Base-by-base conservation (phyloP, 2,329 filamentous ascomycete species). In the Zasmidium angulare region DNA sequence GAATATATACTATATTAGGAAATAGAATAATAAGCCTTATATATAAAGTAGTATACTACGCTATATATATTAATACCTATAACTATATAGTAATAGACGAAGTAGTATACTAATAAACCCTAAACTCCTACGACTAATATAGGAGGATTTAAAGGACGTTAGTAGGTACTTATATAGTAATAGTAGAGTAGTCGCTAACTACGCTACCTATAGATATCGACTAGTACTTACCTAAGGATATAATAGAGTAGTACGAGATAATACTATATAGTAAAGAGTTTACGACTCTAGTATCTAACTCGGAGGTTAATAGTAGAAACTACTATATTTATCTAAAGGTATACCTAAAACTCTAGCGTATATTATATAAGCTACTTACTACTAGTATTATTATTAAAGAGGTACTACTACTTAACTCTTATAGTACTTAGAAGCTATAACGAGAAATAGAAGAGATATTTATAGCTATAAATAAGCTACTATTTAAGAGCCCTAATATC, bases 181-280 rank as follows among this genome's bases (percentile, higher is more conserved):
- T 50, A 50, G 47, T 23, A 50, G n/a, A 50, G 47, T 50, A 23
- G 3, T 50, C n/a, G n/a, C n/a, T n/a, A n/a, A n/a, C n/a, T n/a
- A 11, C 24, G n/a, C 12, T 24, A 24, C 19, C 21, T 50, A 36
- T 50, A 19, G 47, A 50, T 50, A 50, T 50, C 24, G 24, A 50
- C n/a, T 10, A 50, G 47, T 50, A 50, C 24, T 21, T 50, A 50
- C 47, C 47, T 23, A 19, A 14, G 11, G 21, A 20, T n/a, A 50
- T 21, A 9, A 50, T 50, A 50, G 3, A 50, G 17, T 50, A 50
- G 47, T 50, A 50, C 21, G 21, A 22, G 9, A 14, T 11, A 12
- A 50, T 24, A 3, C 7, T 50, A 50, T 21, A 50, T 21, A 14
- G 9, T 11, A 21, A 50, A 22, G 11, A 21, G 19, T 50, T 21